Evolutionary conservation across 2,329 filamentous ascomycete species (phyloP), one percentile per base, ranked within the genome.

Genomic region (Kalmusia sp.): DNA sequence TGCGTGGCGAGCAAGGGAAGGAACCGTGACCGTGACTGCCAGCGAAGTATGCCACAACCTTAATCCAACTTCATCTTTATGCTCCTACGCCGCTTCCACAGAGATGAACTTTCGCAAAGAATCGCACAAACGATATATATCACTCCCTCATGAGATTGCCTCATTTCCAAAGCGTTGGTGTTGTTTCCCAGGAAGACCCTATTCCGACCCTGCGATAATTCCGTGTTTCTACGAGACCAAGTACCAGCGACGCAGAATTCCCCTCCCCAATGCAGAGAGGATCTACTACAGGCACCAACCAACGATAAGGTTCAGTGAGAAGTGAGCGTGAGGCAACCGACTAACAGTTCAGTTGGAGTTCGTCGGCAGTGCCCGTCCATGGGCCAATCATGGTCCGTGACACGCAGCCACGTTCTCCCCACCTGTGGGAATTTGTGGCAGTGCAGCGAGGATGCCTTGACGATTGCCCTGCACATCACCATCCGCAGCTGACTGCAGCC

Each of bases 401-500:
- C 14, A 31, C 38, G 46, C 55, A 52, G 53, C 57, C 51, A 54
- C 50, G 12, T 49, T 30, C 30, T 47, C 52, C 43, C 47, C 43
- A 22, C 53, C 11, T 17, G 21, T 35, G 28, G 14, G 15, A 12
- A 30, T 17, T 24, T 28, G 58, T 55, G 58, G 58, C 58, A 47
- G 58, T 58, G 58, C 53, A 52, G 9, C 14, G 51, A 51, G 37
- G 37, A 47, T 44, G 53, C 51, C 53, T 59, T 45, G 34, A 38
- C 11, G 19, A 25, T 31, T 46, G 38, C 48, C 44, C 25, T 55
- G 41, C 46, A 48, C 27, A 45, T 54, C 51, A 52, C 51, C 49
- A 38, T 49, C 44, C 38, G 25, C 48, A 37, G 56, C 56, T 56
- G 52, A 50, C 50, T 64, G 62, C 57, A 63, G 62, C 60, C 57